phyloP scores from a whole-genome alignment of 768 basidiomycete species.

The Pleurotus tuoliensis region DNA sequence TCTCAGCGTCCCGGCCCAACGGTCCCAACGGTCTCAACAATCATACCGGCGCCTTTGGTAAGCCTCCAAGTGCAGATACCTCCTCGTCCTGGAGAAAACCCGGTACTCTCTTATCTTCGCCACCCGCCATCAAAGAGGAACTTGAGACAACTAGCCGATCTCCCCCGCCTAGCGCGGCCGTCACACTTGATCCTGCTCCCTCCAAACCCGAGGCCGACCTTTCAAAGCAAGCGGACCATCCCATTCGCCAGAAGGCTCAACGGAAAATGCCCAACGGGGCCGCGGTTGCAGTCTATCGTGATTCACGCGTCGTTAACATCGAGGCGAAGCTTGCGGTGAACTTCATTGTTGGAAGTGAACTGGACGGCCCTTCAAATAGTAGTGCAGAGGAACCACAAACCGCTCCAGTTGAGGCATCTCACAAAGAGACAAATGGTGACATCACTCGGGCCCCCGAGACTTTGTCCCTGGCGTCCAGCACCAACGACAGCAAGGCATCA shows the following conservation, averaged over 20 bases:
- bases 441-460: slow-evolving; percentile 12
- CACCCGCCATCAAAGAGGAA: slow-evolving; percentile 17
- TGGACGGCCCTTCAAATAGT: slow-evolving; percentile 42
- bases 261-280: slow-evolving; percentile 73
- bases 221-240: slow-evolving; percentile 25
- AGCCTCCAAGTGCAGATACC: slow-evolving; percentile 36
- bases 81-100: slow-evolving; percentile 43
- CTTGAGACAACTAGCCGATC: slow-evolving; percentile 64
- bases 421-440: slow-evolving; percentile 3
- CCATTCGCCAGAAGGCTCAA: slow-evolving; percentile 46
- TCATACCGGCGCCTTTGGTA: slow-evolving; percentile 37
- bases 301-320: slow-evolving; percentile 44
- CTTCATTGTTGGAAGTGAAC: slow-evolving; percentile 78
- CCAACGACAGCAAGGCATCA: slow-evolving; percentile 41
- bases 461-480: slow-evolving; percentile 26
- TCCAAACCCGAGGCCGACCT: slow-evolving; percentile 27
- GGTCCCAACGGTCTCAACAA: slow-evolving; percentile 16
- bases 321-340: slow-evolving; percentile 52
- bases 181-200: slow-evolving; percentile 11
- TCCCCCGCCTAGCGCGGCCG: slow-evolving; percentile 52
- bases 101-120: slow-evolving; percentile 8
- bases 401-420: slow-evolving; percentile 14
- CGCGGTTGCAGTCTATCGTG: slow-evolving; percentile 69
- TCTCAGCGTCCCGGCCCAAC: slow-evolving; percentile 12
- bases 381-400: slow-evolving; percentile 17